Percentiles rank a stretch among this genome's conserved stretches.
phyloP scores from a whole-genome alignment of 225 moss, liverwort and hornwort genomes.

The Climacium dendroides region DNA sequence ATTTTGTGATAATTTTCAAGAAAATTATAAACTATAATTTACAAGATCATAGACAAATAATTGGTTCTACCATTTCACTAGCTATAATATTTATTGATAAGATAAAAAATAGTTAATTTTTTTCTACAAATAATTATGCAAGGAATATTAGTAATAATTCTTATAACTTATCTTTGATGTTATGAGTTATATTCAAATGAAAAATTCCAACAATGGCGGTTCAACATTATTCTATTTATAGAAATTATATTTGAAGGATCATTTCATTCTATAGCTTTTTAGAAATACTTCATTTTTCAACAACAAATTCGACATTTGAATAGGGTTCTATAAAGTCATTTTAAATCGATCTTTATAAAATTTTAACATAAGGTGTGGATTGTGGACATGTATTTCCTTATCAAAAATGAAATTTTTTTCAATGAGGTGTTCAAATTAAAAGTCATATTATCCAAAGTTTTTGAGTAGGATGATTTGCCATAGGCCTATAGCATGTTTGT shows the following conservation, averaged over 20 bases:
- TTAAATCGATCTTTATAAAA: neutral
- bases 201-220: rapidly evolving
- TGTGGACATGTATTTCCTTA: neutral
- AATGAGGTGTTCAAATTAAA: neutral
- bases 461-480: rapidly evolving
- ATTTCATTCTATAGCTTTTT: neutral
- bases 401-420: neutral
- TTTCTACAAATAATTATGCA: rapidly evolving
- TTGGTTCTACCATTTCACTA: neutral
- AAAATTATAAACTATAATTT: neutral
- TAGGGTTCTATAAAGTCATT: neutral
- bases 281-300: neutral
- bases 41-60: neutral
- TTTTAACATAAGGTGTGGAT: too few species aligned
- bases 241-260: neutral
- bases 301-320: rapidly evolving
- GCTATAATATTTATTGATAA: neutral
- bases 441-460: neutral
- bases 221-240: neutral
- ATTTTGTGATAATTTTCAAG: neutral
- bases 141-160: neutral
- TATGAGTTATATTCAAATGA: too few species aligned
- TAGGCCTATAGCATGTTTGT: rapidly evolving
- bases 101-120: rapidly evolving
- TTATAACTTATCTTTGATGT: neutral